Percentiles rank a stretch among this genome's conserved stretches.
Evolutionary conservation across 805 yeast genomes (phyloP).

Genomic region (Dipodascopsis tothii): DNA sequence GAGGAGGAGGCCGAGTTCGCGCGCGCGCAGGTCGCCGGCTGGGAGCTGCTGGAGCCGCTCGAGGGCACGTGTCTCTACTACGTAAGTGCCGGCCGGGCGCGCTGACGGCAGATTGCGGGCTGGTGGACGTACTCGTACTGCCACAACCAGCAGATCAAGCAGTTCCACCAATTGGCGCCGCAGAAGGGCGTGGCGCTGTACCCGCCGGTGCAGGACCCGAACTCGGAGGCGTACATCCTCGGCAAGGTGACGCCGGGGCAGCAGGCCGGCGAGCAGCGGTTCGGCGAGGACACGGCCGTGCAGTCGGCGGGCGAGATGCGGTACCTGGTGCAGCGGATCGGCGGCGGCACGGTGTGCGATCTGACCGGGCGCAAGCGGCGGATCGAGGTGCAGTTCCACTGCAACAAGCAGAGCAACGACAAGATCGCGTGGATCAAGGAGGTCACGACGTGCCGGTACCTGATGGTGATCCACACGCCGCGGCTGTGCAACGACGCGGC

Average conservation of each 20-base stretch:
- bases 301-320: conserved; percentile 18
- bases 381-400: conserved; percentile 50
- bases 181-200: conserved; percentile 16
- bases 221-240: conserved; percentile 13
- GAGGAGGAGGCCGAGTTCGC: conserved; percentile 20
- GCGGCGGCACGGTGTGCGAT: conserved; percentile 54
- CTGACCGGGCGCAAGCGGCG: conserved; percentile 46
- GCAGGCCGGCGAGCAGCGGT: not conserved
- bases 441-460: conserved; percentile 51
- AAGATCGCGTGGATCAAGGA: conserved; percentile 42
- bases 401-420: conserved; percentile 38
- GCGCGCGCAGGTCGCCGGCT: conserved; percentile 16
- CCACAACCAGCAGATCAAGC: conserved; percentile 21
- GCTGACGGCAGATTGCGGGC: conserved; percentile 15
- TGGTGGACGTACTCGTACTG: conserved; percentile 27
- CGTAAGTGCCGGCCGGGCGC: conserved; percentile 3
- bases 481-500: conserved; percentile 39
- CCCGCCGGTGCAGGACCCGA: conserved; percentile 20
- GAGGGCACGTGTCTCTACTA: conserved; percentile 21
- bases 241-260: conserved; percentile 9
- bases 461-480: conserved; percentile 45
- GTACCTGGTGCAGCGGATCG: conserved; percentile 35
- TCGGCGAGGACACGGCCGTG: conserved; percentile 16
- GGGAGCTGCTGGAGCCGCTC: conserved; percentile 22
- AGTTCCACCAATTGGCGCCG: conserved; percentile 22